Base-by-base conservation (phyloP, 2,329 filamentous ascomycete genomes). In the Fonsecaea erecta region DNA sequence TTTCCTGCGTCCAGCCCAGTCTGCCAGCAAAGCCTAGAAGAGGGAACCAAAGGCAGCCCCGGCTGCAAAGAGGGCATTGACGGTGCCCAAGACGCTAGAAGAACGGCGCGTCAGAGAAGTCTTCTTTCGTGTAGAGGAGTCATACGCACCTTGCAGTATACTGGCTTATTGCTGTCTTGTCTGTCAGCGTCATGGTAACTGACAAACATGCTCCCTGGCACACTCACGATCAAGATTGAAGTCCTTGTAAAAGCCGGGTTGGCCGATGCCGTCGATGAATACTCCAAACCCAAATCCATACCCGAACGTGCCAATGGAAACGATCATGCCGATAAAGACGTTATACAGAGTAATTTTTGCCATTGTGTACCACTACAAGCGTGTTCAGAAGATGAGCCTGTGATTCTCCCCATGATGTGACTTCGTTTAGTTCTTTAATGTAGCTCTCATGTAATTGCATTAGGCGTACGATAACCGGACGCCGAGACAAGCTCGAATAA, bases 221-320 rank as follows among this genome's bases (percentile, higher is more conserved):
- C 62, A 64, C 62, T 54, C 21, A 64, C 60, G 60, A 52, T 63
- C 53, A 30, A 84, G 76, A 46, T 80, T 67, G 69, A 84, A 84
- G 73, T 78, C 83, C n/a, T 71, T 66, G 70, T 82, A 84, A 80
- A 81, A 84, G 67, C 81, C 81, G 2, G 82, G 80, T 62, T 84
- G 82, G 11, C 82, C 82, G 60, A 84, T 83, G 12, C 81, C 84
- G 57, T 79, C 82, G 40, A 78, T 75, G 46, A 84, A 84, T 30
- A 84, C 78, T 1, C 81, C 82, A 8, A 81, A 76, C 55, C 77
- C 80, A 68, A 83, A 84, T 24, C 82, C 82, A 64, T 84, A 84
- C 0, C 82, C 55, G 24, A 53, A 64, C 9, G 55, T 58, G 48
- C 62, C 62, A 26, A 51, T 48, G 21, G 55, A 32, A 46, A 64